Evolutionary conservation across 1,284 basidiomycete genomes (phyloP), one percentile per base, ranked within the genome.

Genomic region (Tetrapyrgos nigripes): DNA sequence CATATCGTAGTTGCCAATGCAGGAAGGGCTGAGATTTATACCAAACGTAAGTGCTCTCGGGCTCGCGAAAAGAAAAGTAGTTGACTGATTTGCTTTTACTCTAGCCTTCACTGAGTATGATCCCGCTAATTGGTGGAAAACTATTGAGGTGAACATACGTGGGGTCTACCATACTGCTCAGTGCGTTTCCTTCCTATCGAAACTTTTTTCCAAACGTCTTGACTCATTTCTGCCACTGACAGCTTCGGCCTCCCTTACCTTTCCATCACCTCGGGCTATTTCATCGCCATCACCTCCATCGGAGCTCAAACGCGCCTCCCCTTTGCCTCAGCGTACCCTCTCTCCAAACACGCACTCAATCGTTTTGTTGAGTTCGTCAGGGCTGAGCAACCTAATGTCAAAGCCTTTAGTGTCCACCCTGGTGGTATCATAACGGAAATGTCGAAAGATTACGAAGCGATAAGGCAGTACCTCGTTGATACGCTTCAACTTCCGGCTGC

Each of bases 1-100:
- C 46, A 56, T 37, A 50, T 56, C 19, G 46, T 50, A 11, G 28
- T 56, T 19, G 43, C 21, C 23, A 56, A 56, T 24, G 54, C 54
- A 3, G 54, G 54, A 21, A 45, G 23, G 17, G 46, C 37, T 17
- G 40, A 45, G 19, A 40, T 44, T 47, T 54, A 44, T 40, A 47
- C 14, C 8, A 54, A 54, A 28, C 43, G 53, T 54, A 13, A 47
- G 53, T 54, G 2, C 23, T 45, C 6, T 23, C 14, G n/a, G n/a
- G 23, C 21, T 19, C 27, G 19, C 14, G 23, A 9, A 31, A 14
- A 8, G 29, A 35, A 29, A 10, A 6, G 14, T 35, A 8, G 4
- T 21, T 11, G 43, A 40, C 11, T 3, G 28, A 17, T 28, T 44
- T 44, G 24, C 21, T 44, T 45, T 21, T 26, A 6, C 14, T 21